These are phyloP conservation scores for Rhodamnia rubescens DNA, from an alignment of 345 rosid genomes.

Conservation along the genomic window DNA sequence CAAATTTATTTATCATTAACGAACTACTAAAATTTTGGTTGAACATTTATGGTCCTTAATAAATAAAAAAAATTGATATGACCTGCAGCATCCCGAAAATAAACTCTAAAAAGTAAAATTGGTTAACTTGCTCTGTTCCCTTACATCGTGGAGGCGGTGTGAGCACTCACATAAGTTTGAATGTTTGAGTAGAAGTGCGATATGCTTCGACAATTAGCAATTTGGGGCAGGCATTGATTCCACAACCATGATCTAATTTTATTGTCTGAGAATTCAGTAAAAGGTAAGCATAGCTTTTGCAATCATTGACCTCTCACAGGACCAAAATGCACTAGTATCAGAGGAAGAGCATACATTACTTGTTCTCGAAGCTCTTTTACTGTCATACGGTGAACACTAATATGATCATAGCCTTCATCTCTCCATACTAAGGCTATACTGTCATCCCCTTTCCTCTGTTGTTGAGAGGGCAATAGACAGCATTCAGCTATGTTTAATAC, in stretches of 20 bases:
- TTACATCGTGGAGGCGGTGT: not conserved
- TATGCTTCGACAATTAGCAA: not conserved
- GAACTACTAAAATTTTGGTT: too few relatives aligned
- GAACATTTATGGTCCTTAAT: too few relatives aligned
- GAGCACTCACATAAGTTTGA: not conserved
- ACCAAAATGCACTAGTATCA: not conserved
- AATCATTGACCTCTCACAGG: not conserved
- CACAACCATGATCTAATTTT: not conserved
- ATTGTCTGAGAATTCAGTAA: not conserved
- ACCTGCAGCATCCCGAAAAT: too few relatives aligned
- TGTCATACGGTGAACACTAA: slow-evolving; percentile 39
- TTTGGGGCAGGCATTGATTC: not conserved
- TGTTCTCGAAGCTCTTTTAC: slow-evolving; percentile 52
- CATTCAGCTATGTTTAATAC: slow-evolving; percentile 71
- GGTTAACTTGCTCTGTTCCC: not conserved
- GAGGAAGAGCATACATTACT: slow-evolving; percentile 55
- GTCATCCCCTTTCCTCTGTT: slow-evolving; percentile 45
- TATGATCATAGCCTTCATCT: slow-evolving; percentile 52
- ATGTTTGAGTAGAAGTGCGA: not conserved
- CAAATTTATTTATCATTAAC: not conserved
- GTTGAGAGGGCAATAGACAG: slow-evolving; percentile 47
- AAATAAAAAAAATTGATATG: too few relatives aligned
- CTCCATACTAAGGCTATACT: slow-evolving; percentile 69
- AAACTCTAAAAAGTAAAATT: too few relatives aligned
- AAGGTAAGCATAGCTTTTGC: not conserved